Conservation (phyloP, 306 rosid genomes). For the Betula pendula region DNA sequence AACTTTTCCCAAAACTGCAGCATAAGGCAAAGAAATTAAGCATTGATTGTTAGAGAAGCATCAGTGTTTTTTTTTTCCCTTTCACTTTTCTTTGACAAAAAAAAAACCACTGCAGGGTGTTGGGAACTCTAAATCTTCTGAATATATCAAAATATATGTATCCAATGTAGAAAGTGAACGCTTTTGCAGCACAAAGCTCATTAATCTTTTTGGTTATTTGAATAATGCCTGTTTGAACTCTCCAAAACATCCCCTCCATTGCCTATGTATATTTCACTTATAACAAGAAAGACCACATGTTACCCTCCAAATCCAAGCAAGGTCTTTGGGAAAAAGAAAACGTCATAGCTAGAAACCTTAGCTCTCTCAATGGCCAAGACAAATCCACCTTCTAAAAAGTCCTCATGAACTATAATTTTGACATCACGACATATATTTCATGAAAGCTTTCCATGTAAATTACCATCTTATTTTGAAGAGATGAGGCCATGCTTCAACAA, state of each 20-base stretch:
- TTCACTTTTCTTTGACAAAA: neutral
- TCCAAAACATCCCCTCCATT: neutral
- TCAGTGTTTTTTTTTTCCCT: neutral
- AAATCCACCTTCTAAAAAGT: neutral
- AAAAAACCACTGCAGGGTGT: neutral
- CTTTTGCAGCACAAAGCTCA: neutral
- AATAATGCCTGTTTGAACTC: neutral
- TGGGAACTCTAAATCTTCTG: no score
- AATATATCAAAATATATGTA: no score
- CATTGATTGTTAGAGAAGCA: slow-evolving; percentile 1
- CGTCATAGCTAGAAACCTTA: no score
- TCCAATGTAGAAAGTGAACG: no score
- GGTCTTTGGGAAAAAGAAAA: neutral
- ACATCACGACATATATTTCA: neutral
- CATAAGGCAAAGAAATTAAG: slow-evolving; percentile 14
- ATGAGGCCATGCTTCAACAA: neutral
- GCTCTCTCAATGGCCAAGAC: neutral
- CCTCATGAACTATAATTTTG: neutral
- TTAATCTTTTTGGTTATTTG: neutral
- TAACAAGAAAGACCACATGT: neutral
- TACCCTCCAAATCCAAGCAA: neutral
- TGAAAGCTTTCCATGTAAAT: neutral
- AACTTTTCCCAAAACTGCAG: slow-evolving; percentile 52
- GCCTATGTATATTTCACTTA: neutral
- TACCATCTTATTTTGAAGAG: no score